Conservation (phyloP, 306 rosid species). For the Ochetophila trinervis region DNA sequence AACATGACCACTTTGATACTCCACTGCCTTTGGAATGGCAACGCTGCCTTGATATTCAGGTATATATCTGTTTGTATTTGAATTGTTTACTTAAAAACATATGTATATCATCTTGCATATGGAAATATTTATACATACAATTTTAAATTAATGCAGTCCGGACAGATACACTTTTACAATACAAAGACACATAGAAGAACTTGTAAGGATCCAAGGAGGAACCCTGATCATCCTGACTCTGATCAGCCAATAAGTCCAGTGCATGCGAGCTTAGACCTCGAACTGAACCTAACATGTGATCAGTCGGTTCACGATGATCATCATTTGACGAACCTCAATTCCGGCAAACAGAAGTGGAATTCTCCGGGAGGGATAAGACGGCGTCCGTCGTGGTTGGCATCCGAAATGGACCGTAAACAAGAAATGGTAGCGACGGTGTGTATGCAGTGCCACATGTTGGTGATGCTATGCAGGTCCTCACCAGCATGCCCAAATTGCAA, state of each 20-base stretch:
- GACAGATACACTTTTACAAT: constrained; percentile 67
- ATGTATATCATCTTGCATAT: neutral
- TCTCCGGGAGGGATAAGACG: constrained; percentile 15
- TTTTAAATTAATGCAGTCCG: constrained; percentile 83
- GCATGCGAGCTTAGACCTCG: constrained; percentile 71
- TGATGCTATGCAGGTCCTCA: constrained; percentile 81
- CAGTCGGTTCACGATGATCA: neutral
- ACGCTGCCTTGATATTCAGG: constrained; percentile 76
- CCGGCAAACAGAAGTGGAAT: constrained; percentile 19
- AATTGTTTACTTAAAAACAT: too few relatives aligned
- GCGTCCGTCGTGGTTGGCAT: constrained; percentile 46
- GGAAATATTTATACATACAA: neutral
- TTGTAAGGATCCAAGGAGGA: constrained; percentile 45
- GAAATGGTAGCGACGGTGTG: constrained; percentile 95
- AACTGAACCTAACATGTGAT: constrained; percentile 66
- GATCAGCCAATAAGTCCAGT: constrained; percentile 20
- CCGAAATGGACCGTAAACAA: constrained; percentile 31
- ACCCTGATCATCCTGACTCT: neutral
- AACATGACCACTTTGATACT: constrained; percentile 54
- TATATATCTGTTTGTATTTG: constrained; percentile 5
- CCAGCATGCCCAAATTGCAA: constrained; percentile 96
- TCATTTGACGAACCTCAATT: constrained; percentile 1
- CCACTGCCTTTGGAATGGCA: constrained; percentile 73
- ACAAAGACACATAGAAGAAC: constrained; percentile 56
- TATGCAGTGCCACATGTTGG: constrained; percentile 79